Evolutionary conservation across 768 basidiomycete species (phyloP).

Genomic region (Tricholomella constricta): DNA sequence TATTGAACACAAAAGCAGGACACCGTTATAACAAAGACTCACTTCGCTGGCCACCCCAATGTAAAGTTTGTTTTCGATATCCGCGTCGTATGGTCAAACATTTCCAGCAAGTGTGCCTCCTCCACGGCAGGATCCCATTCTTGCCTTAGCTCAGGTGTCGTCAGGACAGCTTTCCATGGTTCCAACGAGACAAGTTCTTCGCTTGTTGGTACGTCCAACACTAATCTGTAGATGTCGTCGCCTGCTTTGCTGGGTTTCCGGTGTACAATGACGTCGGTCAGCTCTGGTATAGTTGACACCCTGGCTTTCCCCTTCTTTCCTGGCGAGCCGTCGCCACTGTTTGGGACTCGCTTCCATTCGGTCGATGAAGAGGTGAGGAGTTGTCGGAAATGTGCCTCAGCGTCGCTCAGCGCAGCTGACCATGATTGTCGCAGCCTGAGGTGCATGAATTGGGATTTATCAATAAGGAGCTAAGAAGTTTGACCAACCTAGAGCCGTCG

Average conservation of each 20-base stretch:
- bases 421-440: constrained; percentile 79
- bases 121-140: constrained; percentile 97
- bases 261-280: constrained; percentile 77
- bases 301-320: constrained; percentile 66
- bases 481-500: constrained; percentile 61
- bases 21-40: constrained; percentile 31
- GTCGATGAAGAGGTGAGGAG: constrained; percentile 70
- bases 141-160: constrained; percentile 84
- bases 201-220: constrained; percentile 73
- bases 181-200: constrained; percentile 70
- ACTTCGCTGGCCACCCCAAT: constrained; percentile 97
- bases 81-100: constrained; percentile 83
- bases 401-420: constrained; percentile 72
- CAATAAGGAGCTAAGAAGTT: neutral
- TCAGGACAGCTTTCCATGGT: constrained; percentile 78
- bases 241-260: constrained; percentile 68
- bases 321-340: constrained; percentile 37
- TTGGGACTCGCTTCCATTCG: constrained; percentile 82
- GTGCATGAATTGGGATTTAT: neutral
- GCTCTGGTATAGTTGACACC: constrained; percentile 52
- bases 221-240: constrained; percentile 78
- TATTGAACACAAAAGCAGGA: constrained; percentile 1
- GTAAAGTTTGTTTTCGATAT: constrained; percentile 90
- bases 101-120: constrained; percentile 76
- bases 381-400: constrained; percentile 77